phyloP scores from a whole-genome alignment of 2,329 filamentous ascomycete species.

The Xylariaceae sp. region DNA sequence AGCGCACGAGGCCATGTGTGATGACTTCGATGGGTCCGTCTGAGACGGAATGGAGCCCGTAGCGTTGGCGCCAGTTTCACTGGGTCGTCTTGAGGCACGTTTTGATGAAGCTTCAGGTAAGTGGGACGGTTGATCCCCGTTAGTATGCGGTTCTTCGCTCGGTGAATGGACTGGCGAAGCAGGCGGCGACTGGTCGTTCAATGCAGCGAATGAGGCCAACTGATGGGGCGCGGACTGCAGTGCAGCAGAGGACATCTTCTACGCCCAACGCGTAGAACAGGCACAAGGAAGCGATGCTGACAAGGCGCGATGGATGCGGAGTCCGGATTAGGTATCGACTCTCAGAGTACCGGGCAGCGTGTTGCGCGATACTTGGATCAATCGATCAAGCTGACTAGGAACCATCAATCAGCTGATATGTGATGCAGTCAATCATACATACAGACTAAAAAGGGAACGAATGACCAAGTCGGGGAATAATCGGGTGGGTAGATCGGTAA shows the following conservation, averaged over 20 bases:
- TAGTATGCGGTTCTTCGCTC: slow-evolving; percentile 54
- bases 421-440: slow-evolving; percentile 12
- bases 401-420: slow-evolving; percentile 8
- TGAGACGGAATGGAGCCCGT: slow-evolving; percentile 26
- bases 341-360: slow-evolving; percentile 1
- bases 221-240: slow-evolving; percentile 57
- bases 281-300: slow-evolving; percentile 2
- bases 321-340: not conserved
- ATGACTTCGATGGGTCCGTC: slow-evolving; percentile 32
- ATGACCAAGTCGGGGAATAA: slow-evolving; percentile 8
- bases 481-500: slow-evolving; percentile 8
- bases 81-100: slow-evolving; percentile 50
- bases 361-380: slow-evolving; percentile 9
- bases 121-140: slow-evolving; percentile 41
- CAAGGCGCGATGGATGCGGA: slow-evolving; percentile 5
- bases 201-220: slow-evolving; percentile 41
- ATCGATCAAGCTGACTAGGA: slow-evolving; percentile 2
- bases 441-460: slow-evolving; percentile 9
- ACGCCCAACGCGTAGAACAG: slow-evolving; percentile 30
- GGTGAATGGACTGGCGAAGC: slow-evolving; percentile 47
- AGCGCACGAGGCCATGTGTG: slow-evolving; percentile 45
- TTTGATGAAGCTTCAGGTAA: slow-evolving; percentile 49
- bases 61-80: slow-evolving; percentile 44
- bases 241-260: slow-evolving; percentile 59
- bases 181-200: slow-evolving; percentile 43